A percentile compares a stretch with the other conserved stretches of the same genome.
These are phyloP conservation scores for Cardiospermum halicacabum DNA, from an alignment of 345 rosid species.

Conservation along the genomic window DNA sequence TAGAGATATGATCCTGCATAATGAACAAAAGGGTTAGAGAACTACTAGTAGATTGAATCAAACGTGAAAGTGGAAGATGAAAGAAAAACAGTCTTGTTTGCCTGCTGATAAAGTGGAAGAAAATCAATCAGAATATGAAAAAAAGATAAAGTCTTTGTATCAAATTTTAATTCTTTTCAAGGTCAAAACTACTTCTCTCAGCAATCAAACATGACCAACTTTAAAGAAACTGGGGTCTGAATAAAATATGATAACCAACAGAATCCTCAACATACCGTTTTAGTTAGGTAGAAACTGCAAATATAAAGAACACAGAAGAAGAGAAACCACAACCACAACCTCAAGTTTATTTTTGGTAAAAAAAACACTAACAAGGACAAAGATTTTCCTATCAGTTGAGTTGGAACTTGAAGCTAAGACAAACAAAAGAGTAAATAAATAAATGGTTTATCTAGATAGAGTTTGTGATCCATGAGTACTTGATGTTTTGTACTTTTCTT, in stretches of 20 bases:
- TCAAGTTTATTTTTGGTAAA: background rate
- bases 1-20: slow-evolving; percentile 12
- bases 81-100: background rate
- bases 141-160: too few species aligned
- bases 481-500: slow-evolving; percentile 10
- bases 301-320: background rate
- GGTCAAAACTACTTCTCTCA: background rate
- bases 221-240: background rate
- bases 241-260: slow-evolving; percentile 1
- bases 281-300: slow-evolving; percentile 4
- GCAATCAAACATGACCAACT: background rate
- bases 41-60: background rate
- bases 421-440: background rate
- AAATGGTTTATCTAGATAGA: background rate
- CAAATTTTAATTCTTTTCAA: background rate
- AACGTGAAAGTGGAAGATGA: too few species aligned
- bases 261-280: background rate
- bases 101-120: background rate
- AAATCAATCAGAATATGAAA: background rate
- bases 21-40: background rate
- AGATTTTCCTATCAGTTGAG: background rate
- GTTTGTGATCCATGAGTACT: slow-evolving; percentile 2
- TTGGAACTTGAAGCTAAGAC: too few species aligned
- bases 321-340: slow-evolving; percentile 15
- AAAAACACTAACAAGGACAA: slow-evolving; percentile 7